Base-by-base conservation (phyloP, 305 asterid species). In the Fraxinus greggii region DNA sequence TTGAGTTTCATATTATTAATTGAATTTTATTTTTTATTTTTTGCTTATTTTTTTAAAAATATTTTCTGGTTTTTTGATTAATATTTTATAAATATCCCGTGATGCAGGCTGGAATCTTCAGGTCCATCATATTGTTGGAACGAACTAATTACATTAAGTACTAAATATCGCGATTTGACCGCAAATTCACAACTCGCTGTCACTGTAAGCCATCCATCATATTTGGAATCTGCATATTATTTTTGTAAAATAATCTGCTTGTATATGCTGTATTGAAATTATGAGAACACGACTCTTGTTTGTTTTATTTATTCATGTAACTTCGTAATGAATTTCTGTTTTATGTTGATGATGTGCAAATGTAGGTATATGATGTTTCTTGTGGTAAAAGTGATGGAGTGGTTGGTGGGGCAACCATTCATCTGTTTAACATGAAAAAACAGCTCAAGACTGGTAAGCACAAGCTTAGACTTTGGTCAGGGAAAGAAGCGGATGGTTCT, bases 401-500 rank as follows among this genome's bases (percentile, higher is more conserved):
- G 80, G 92, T 94, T 85, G 99, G 99, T 77, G 99, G 99, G 84
- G 97, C 98, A 19, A 92, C 99, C 24, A 88, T 94, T 87, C 97
- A 89, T 88, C 93, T 96, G 21, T 96, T 96, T 83, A 96, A 93
- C 91, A 89, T 88, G 93, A 93, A 96, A 83, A 96, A 93, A 48
- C 98, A 93, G 87, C 94, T 94, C 75, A 93, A 94, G 92, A 93
- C 94, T 28, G 98, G 99, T 80, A 96, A 96, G 87, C 97, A 94
- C 86, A 96, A 94, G 86, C 97, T 96, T 59, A 93, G 98, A 89
- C 94, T 96, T 84, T 96, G 98, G 98, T 76, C 87, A 5, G 93
- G 92, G 33, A 90, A 90, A 84, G 98, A 92, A 87, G 98, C 99
- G 8, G 98, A 96, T 90, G 99, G 99, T 80, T 96, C 97, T 63